These are phyloP conservation scores for Aspergillus sojae DNA, from an alignment of 2,329 filamentous ascomycete species.

Conservation along the genomic window DNA sequence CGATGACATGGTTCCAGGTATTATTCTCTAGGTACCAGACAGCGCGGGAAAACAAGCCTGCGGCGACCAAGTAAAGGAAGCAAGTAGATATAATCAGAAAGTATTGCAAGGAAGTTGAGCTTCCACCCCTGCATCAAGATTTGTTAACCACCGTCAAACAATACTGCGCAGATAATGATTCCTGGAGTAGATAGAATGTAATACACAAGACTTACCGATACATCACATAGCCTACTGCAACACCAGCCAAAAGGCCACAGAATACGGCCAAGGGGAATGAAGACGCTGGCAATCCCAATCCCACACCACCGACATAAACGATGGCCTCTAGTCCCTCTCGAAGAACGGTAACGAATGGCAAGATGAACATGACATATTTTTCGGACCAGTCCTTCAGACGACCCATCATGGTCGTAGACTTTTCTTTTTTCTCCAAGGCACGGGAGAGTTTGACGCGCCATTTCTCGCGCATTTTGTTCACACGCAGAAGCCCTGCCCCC, in stretches of 20 bases:
- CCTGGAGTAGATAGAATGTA: not conserved
- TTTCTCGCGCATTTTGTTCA: constrained; percentile 82
- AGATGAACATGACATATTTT: constrained; percentile 81
- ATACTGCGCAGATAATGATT: too few species aligned
- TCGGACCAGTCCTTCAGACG: constrained; percentile 66
- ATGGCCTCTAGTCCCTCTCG: constrained; percentile 23
- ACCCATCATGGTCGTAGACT: constrained; percentile 38
- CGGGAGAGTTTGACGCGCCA: constrained; percentile 79
- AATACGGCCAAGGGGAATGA: constrained; percentile 63
- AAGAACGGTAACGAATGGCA: constrained; percentile 73
- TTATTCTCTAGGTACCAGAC: constrained; percentile 75
- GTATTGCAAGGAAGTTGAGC: constrained; percentile 65
- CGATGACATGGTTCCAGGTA: constrained; percentile 63
- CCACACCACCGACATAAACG: constrained; percentile 22
- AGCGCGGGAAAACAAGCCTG: constrained; percentile 75
- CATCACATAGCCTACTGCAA: constrained; percentile 69
- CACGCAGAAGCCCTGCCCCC: constrained; percentile 76
- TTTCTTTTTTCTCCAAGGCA: constrained; percentile 59
- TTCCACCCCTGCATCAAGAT: constrained; percentile 54
- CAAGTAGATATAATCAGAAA: constrained; percentile 81
- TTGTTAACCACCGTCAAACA: too few species aligned
- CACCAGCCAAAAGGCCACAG: constrained; percentile 68
- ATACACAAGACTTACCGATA: constrained; percentile 64
- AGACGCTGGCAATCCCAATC: constrained; percentile 51
- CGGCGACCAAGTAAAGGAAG: constrained; percentile 79